phyloP scores from a whole-genome alignment of 352 stramenopile species.

The Phytopythium vexans region DNA sequence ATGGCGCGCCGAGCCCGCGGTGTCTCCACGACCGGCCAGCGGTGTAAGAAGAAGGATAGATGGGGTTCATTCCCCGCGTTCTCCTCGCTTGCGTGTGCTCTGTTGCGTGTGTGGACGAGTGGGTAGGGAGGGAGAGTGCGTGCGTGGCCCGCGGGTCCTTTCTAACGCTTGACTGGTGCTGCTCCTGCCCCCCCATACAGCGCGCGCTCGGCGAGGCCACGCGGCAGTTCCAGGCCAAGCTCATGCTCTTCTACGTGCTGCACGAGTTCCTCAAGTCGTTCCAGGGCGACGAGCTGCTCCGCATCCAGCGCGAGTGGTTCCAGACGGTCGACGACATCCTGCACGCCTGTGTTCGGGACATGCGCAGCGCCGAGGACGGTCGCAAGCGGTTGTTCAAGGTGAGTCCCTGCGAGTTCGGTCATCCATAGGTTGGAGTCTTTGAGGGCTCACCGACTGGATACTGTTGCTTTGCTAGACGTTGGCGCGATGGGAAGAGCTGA shows the following conservation, averaged over 20 bases:
- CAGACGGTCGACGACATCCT: constrained; percentile 79
- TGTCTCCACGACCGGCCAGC: too few relatives aligned
- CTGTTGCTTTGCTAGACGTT: constrained; percentile 40
- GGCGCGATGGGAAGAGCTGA: constrained; percentile 81
- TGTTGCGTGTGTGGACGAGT: too few relatives aligned
- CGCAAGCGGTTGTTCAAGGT: constrained; percentile 81
- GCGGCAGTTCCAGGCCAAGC: constrained; percentile 68
- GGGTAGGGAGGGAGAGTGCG: too few relatives aligned
- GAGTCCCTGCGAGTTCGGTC: background rate
- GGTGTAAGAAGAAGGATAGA: too few relatives aligned
- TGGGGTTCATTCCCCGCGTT: too few relatives aligned
- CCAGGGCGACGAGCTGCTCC: constrained; percentile 43
- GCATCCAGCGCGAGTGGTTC: constrained; percentile 76
- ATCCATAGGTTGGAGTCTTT: background rate
- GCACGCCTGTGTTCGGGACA: constrained; percentile 66
- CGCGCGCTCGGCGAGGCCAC: constrained; percentile 51
- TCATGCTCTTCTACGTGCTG: constrained; percentile 87
- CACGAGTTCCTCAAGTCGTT: constrained; percentile 87
- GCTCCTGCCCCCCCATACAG: constrained; percentile 22
- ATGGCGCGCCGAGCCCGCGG: too few relatives aligned
- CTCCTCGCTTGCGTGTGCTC: too few relatives aligned
- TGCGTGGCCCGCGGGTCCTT: background rate
- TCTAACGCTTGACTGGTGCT: background rate
- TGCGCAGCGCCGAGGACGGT: constrained; percentile 58
- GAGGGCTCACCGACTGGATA: background rate